Evolutionary conservation across 1,284 basidiomycete species (phyloP), one percentile per base, ranked within the genome.

Genomic region (Coniferiporia weirii): DNA sequence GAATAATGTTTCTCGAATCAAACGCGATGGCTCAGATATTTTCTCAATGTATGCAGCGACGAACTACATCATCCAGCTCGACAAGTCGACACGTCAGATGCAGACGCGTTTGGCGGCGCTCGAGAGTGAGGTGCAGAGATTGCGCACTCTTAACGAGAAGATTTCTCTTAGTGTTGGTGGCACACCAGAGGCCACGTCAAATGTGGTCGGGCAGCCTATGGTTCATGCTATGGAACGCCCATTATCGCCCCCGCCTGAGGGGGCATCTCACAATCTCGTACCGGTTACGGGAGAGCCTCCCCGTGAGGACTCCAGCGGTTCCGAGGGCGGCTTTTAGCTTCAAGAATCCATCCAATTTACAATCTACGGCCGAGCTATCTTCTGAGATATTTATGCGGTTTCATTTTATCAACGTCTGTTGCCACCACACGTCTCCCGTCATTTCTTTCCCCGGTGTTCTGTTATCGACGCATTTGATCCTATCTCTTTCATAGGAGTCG

Each of bases 71-170:
- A 73, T 80, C 56, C 73, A 76, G 55, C 76, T 91, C 56, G 88
- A 91, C 71, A 82, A 82, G 66, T 74, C 80, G 49, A 89, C 87
- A 68, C 78, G 84, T 62, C 81, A 85, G 65, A 75, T 91, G 68
- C 81, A 84, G 69, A 76, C 77, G 56, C 85, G 87, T 65, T 78
- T 91, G 62, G 74, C 75, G 17, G 71, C 76, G 32, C 68, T 89
- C 52, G 87, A 91, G 66, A 72, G 76, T 55, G 89, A 91, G 69
- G 83, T 89, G 52, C 68, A 78, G 51, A 75, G 87, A 60, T 78
- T 91, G 49, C 82, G 87, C 59, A 74, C 80, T 12, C 76, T 91
- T 64, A 91, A 90, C 70, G 88, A 91, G 76, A 88, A 89, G 72
- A 89, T 91, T 34, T 85, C 87, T 1, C 81, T 89, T 43, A 79